phyloP scores from a whole-genome alignment of 257 asterid species.

The Thymus quinquecostatus region DNA sequence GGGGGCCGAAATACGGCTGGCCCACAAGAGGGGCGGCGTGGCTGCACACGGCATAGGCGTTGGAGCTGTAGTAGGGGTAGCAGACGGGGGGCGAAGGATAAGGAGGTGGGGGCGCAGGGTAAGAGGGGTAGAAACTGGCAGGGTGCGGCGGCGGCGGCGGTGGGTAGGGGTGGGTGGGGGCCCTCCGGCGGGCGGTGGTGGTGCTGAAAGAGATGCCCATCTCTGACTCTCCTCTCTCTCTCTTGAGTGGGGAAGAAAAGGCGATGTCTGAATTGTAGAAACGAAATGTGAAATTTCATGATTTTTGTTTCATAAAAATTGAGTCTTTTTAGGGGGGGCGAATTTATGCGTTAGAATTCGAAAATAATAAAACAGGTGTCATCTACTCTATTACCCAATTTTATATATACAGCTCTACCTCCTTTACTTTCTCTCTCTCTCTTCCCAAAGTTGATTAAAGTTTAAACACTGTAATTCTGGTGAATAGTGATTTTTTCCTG shows the following conservation, averaged over 20 bases:
- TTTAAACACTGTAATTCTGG: conserved; percentile 2
- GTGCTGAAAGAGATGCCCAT: conserved; percentile 66
- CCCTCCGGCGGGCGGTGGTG: conserved; percentile 47
- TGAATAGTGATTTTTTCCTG: neutral
- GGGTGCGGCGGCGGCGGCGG: conserved; percentile 39
- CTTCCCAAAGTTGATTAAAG: conserved; percentile 1
- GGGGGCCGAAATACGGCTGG: conserved; percentile 51
- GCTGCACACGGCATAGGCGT: conserved; percentile 43
- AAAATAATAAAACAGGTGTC: conserved; percentile 33
- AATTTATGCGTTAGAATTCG: conserved; percentile 31
- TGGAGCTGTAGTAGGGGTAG: conserved; percentile 44
- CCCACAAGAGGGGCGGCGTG: conserved; percentile 49
- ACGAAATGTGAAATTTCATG: conserved; percentile 37
- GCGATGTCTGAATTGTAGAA: conserved; percentile 17
- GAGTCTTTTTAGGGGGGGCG: conserved; percentile 27
- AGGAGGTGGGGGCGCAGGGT: conserved; percentile 41
- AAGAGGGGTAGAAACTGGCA: conserved; percentile 46
- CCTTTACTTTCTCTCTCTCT: too few species aligned
- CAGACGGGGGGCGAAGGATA: conserved; percentile 39
- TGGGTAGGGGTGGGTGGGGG: conserved; percentile 40
- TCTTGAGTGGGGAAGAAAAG: conserved; percentile 27
- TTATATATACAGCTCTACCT: neutral
- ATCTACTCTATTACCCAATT: neutral
- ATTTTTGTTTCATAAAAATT: conserved; percentile 7
- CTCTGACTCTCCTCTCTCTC: neutral